Percentiles rank a stretch among this genome's conserved stretches.
phyloP scores from a whole-genome alignment of 176 grass and related monocot genomes.

The Areca catechu region DNA sequence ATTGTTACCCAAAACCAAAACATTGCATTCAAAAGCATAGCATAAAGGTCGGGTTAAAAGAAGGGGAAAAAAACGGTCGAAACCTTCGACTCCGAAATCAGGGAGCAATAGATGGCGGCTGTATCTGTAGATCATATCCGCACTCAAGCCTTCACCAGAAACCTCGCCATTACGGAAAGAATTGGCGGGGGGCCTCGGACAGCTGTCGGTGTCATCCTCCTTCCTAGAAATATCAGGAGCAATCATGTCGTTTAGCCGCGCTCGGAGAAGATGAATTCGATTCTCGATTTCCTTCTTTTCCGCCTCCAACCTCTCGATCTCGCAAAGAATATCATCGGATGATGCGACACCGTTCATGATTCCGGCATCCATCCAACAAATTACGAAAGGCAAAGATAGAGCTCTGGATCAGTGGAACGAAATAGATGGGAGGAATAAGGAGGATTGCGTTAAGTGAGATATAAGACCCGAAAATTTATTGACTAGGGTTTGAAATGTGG shows the following conservation, averaged over 20 bases:
- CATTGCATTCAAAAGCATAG: not conserved
- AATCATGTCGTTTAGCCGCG: conserved; percentile 17
- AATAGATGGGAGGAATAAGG: too few relatives aligned
- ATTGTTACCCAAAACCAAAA: not conserved
- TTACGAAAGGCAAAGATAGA: too few relatives aligned
- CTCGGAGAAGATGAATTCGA: conserved; percentile 51
- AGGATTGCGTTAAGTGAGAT: too few relatives aligned
- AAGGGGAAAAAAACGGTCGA: not conserved
- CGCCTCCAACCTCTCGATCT: conserved; percentile 42
- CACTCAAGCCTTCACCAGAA: conserved; percentile 10
- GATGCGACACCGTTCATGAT: too few relatives aligned
- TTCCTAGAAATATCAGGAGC: not conserved
- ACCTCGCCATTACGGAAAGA: conserved; percentile 5
- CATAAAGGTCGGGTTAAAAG: not conserved
- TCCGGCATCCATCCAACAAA: too few relatives aligned
- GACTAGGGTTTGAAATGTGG: too few relatives aligned
- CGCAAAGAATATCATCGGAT: not conserved
- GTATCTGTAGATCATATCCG: conserved; percentile 71
- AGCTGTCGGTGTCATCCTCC: conserved; percentile 4
- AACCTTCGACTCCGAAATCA: conserved; percentile 82
- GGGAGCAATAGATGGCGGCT: conserved; percentile 85
- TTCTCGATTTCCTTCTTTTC: conserved; percentile 47
- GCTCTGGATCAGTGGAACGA: too few relatives aligned
- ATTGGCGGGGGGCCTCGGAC: not conserved
- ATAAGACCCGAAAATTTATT: too few relatives aligned